Conservation (phyloP, 2,329 filamentous ascomycete genomes). For the Furcasterigmium sp. region DNA sequence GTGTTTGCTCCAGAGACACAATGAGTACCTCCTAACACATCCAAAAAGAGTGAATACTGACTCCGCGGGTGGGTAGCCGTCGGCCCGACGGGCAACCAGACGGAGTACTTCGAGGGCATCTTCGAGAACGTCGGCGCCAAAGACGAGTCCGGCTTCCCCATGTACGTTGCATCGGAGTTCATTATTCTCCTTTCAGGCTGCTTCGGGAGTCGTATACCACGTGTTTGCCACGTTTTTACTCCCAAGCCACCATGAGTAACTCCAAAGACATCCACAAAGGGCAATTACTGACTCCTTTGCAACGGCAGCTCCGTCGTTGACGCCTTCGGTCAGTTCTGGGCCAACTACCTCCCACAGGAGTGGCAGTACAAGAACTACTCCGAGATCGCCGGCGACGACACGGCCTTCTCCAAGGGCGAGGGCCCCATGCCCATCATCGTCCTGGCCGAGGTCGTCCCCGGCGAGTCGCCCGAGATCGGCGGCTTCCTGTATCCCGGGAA, state of each 20-base stretch:
- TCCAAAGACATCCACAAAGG: no score
- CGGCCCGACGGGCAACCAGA: neutral
- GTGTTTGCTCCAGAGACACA: no score
- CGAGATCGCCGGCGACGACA: constrained; percentile 43
- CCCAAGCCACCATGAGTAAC: no score
- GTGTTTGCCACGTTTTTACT: no score
- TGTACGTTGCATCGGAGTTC: no score
- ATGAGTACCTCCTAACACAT: no score
- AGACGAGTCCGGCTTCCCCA: constrained; percentile 43
- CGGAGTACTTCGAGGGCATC: constrained; percentile 23
- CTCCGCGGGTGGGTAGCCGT: no score
- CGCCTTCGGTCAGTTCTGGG: constrained; percentile 66
- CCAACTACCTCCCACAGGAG: constrained; percentile 61
- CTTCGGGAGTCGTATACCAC: no score
- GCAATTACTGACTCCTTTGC: constrained; percentile 86
- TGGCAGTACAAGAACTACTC: constrained; percentile 78
- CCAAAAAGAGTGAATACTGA: no score
- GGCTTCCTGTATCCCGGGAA: neutral
- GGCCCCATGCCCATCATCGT: constrained; percentile 45
- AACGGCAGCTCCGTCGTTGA: constrained; percentile 67
- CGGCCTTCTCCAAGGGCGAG: constrained; percentile 32
- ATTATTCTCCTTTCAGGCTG: no score
- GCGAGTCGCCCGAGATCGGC: constrained; percentile 24
- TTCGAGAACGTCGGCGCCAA: constrained; percentile 29
- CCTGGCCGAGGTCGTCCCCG: constrained; percentile 40